Evolutionary conservation across 768 basidiomycete genomes (phyloP).

Genomic region (Suillus tomentosus): DNA sequence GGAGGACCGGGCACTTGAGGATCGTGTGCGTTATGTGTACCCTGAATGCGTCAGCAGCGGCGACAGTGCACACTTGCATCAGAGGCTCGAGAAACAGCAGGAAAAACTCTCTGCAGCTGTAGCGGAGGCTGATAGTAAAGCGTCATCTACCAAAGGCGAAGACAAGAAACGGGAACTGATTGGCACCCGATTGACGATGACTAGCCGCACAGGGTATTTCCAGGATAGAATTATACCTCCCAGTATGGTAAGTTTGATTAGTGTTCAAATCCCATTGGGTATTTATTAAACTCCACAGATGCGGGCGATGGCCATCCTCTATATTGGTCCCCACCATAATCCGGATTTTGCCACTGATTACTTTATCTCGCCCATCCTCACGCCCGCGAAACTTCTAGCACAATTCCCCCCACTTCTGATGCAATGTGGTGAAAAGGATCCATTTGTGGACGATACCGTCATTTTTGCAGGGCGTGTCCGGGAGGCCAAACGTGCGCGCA

Average conservation of each 20-base stretch:
- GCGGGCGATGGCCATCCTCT: slow-evolving; percentile 98
- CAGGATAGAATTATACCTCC: slow-evolving; percentile 94
- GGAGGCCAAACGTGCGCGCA: slow-evolving; percentile 88
- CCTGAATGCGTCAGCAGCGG: slow-evolving; percentile 18
- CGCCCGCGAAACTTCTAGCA: slow-evolving; percentile 80
- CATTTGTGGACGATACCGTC: slow-evolving; percentile 96
- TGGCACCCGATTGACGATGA: slow-evolving; percentile 92
- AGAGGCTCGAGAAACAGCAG: slow-evolving; percentile 50
- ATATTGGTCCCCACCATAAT: slow-evolving; percentile 91
- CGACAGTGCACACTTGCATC: slow-evolving; percentile 27
- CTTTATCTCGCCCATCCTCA: slow-evolving; percentile 92
- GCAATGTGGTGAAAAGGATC: slow-evolving; percentile 94
- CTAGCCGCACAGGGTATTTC: slow-evolving; percentile 90
- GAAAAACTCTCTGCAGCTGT: slow-evolving; percentile 53
- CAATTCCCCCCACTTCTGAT: slow-evolving; percentile 93
- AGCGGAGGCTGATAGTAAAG: slow-evolving; percentile 50
- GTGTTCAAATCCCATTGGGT: not conserved
- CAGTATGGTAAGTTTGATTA: slow-evolving; percentile 77
- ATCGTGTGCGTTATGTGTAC: slow-evolving; percentile 68
- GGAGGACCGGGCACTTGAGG: slow-evolving; percentile 74
- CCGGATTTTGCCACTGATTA: slow-evolving; percentile 97
- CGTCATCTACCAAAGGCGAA: slow-evolving; percentile 33
- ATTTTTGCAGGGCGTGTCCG: slow-evolving; percentile 95
- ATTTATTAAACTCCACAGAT: slow-evolving; percentile 59
- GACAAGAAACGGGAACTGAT: slow-evolving; percentile 57